Evolutionary conservation across 495 filamentous ascomycete species (phyloP).

Genomic region (Neurospora sp.): DNA sequence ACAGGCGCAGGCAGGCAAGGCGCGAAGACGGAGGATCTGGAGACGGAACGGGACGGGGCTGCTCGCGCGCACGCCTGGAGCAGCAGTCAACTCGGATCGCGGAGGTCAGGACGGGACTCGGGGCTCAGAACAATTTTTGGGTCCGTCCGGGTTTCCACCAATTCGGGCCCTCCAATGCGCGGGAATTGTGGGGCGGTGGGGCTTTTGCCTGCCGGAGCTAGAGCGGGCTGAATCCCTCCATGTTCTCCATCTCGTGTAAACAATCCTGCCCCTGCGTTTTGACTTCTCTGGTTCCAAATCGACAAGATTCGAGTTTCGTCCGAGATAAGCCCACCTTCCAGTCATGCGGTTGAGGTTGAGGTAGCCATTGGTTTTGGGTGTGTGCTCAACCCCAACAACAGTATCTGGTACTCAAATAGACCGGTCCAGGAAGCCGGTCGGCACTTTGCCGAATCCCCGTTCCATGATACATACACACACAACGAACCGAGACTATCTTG

Average conservation of each 20-base stretch:
- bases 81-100: neutral
- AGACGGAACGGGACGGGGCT: neutral
- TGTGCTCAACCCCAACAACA: neutral
- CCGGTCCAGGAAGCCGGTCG: too few relatives aligned
- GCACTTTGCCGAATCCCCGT: neutral
- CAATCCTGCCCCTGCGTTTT: neutral
- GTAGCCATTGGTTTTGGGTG: neutral
- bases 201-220: neutral
- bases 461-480: neutral
- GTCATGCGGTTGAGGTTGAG: neutral
- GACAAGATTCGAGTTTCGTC: neutral
- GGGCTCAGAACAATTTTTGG: conserved; percentile 21
- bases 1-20: neutral
- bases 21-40: neutral
- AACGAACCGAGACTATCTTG: neutral
- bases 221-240: neutral
- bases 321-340: neutral
- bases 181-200: conserved; percentile 7
- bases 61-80: neutral
- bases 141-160: neutral
- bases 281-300: neutral
- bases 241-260: neutral
- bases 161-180: conserved; percentile 8
- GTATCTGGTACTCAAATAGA: too few relatives aligned
- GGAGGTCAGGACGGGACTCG: neutral